Base-by-base conservation (phyloP, 2,329 filamentous ascomycete species). In the Trichophyton mentagrophytes region DNA sequence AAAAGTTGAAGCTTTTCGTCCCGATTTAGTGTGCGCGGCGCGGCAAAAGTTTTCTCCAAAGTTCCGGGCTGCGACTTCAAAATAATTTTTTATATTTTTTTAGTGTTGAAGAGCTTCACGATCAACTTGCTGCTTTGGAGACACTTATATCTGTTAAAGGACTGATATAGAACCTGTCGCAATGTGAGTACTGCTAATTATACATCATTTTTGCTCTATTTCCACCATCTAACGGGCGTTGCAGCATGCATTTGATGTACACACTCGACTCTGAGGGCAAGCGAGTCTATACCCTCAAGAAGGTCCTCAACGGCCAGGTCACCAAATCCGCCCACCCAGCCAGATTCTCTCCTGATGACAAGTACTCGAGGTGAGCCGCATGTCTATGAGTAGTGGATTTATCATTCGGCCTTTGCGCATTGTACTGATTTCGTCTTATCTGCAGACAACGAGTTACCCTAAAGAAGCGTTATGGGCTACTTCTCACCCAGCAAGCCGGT, bases 291-390 rank as follows among this genome's bases (percentile, higher is more conserved):
- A 97, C 93, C 56, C 85, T 97, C 66, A 92, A 96, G 79, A 96
- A 97, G 80, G 84, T 95, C 67, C 69, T 79, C 64, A 81, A 85
- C 68, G 87, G 88, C 71, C 84, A 90, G 72, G 89, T 96, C 71
- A 95, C 92, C 74, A 96, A 95, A 82, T 93, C 88, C 60, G 93
- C 93, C 61, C 92, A 97, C 79, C 92, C 93, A 55, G 93, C 93
- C 49, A 84, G 93, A 68, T 99, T 97, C 81, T 96, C 90, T 55
- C 93, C 93, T 65, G 93, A 99, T 78, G 93, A 99, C 82, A 96
- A 96, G 82, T 97, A 95, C 83, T 96, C 90, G 71, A 80, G 83
- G 82, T 84, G 72, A 58, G 76, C 66, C 13, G 9, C 11, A 44
- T 53, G 11, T 4, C 3, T 13, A 51, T 27, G 22, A 20, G 15